These are phyloP conservation scores for Eleusine coracana DNA, from an alignment of 176 grass and related monocot species.

Conservation along the genomic window DNA sequence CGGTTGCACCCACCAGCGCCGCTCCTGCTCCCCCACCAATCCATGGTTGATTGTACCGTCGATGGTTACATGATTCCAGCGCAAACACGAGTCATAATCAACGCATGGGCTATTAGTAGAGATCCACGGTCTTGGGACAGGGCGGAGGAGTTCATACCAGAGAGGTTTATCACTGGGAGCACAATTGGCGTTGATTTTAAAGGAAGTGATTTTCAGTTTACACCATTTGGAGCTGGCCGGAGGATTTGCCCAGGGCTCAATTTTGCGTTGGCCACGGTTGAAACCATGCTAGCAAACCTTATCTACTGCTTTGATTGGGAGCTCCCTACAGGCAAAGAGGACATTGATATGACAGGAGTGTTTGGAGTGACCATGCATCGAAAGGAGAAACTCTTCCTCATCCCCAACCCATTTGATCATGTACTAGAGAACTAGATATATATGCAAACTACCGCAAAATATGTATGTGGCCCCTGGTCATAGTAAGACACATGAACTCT, in stretches of 20 bases:
- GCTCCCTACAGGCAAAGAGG: conserved; percentile 34
- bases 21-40: conserved; percentile 31
- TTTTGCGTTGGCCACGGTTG: conserved; percentile 50
- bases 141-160: conserved; percentile 11
- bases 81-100: conserved; percentile 37
- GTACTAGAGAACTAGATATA: too few relatives aligned
- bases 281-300: conserved; percentile 49
- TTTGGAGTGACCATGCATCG: conserved; percentile 40
- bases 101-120: conserved; percentile 36
- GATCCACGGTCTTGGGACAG: conserved; percentile 3
- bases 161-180: conserved; percentile 38
- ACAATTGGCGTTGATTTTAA: background rate
- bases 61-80: conserved; percentile 41
- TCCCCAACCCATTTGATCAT: background rate
- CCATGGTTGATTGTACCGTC: conserved; percentile 28
- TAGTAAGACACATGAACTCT: too few relatives aligned
- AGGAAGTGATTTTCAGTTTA: conserved; percentile 25
- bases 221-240: conserved; percentile 33
- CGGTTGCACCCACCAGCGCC: conserved; percentile 46
- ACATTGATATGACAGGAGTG: conserved; percentile 34
- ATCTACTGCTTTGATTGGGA: conserved; percentile 50
- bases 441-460: too few relatives aligned
- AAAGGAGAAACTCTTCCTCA: conserved; percentile 51
- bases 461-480: too few relatives aligned
- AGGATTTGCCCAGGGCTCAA: conserved; percentile 54